phyloP scores from a whole-genome alignment of 2,329 filamentous ascomycete genomes.

The Fusarium devonianum region DNA sequence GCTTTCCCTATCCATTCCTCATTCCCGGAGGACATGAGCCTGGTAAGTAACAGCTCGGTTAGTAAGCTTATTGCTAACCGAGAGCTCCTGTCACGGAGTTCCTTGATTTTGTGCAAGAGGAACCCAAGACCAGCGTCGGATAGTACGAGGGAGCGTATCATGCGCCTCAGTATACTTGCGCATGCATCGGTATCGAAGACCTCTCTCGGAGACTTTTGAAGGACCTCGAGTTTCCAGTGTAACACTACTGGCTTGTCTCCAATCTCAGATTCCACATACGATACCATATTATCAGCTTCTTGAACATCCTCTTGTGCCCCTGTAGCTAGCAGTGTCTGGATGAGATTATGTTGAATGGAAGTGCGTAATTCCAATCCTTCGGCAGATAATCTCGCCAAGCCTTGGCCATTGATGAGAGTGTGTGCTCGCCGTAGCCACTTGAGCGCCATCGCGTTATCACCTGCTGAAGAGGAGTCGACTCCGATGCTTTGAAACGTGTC shows the following conservation, averaged over 20 bases:
- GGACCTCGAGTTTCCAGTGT: conserved; percentile 72
- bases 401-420: conserved; percentile 62
- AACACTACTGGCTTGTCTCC: conserved; percentile 70
- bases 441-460: conserved; percentile 62
- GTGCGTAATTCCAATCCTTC: conserved; percentile 70
- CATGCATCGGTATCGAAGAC: conserved; percentile 59
- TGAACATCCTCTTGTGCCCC: conserved; percentile 53
- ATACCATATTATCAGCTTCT: conserved; percentile 65
- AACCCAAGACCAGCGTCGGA: conserved; percentile 70
- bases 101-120: conserved; percentile 72
- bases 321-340: conserved; percentile 61
- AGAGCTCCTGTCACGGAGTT: conserved; percentile 64
- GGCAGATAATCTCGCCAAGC: conserved; percentile 62
- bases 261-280: conserved; percentile 67
- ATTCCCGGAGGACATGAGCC: conserved; percentile 59
- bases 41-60: conserved; percentile 68
- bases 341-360: conserved; percentile 69
- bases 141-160: conserved; percentile 67
- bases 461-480: conserved; percentile 59
- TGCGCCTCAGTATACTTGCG: conserved; percentile 61
- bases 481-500: conserved; percentile 79
- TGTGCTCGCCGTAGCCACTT: conserved; percentile 79
- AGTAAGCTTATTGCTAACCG: conserved; percentile 60
- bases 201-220: conserved; percentile 58
- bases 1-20: conserved; percentile 72